phyloP scores from a whole-genome alignment of 495 filamentous ascomycete genomes.

The Neurospora sp. region DNA sequence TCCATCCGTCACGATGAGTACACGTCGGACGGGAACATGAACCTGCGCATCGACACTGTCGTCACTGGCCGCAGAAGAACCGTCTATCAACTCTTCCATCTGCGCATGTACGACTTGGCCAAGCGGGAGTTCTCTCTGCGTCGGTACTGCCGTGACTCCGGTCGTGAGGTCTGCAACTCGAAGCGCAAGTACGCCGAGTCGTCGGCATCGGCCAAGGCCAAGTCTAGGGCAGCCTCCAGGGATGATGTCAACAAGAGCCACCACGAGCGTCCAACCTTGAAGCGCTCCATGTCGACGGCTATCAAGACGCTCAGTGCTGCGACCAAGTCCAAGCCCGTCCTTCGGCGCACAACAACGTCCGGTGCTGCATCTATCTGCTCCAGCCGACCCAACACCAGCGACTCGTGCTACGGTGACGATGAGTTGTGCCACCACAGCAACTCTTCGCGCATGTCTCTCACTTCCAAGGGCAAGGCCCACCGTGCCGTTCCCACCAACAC shows the following conservation, averaged over 20 bases:
- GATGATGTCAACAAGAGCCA: slow-evolving; percentile 3
- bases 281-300: slow-evolving; percentile 66
- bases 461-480: slow-evolving; percentile 20
- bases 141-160: slow-evolving; percentile 86
- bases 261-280: slow-evolving; percentile 34
- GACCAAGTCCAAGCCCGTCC: slow-evolving; percentile 35
- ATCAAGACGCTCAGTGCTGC: slow-evolving; percentile 52
- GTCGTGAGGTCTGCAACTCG: slow-evolving; percentile 86
- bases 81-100: slow-evolving; percentile 80
- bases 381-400: slow-evolving; percentile 35
- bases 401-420: slow-evolving; percentile 36
- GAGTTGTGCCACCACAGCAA: slow-evolving; percentile 34
- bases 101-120: slow-evolving; percentile 89
- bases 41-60: slow-evolving; percentile 78
- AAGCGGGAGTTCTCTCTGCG: slow-evolving; percentile 82
- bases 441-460: slow-evolving; percentile 25
- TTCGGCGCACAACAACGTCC: slow-evolving; percentile 39
- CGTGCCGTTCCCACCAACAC: slow-evolving; percentile 51
- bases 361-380: slow-evolving; percentile 25
- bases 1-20: slow-evolving; percentile 86
- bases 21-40: slow-evolving; percentile 94
- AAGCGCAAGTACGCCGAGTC: slow-evolving; percentile 54
- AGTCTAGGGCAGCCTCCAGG: background rate
- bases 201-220: slow-evolving; percentile 24
- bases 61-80: slow-evolving; percentile 49